Conservation (phyloP, 768 basidiomycete species). For the Leucocoprinus sp. region DNA sequence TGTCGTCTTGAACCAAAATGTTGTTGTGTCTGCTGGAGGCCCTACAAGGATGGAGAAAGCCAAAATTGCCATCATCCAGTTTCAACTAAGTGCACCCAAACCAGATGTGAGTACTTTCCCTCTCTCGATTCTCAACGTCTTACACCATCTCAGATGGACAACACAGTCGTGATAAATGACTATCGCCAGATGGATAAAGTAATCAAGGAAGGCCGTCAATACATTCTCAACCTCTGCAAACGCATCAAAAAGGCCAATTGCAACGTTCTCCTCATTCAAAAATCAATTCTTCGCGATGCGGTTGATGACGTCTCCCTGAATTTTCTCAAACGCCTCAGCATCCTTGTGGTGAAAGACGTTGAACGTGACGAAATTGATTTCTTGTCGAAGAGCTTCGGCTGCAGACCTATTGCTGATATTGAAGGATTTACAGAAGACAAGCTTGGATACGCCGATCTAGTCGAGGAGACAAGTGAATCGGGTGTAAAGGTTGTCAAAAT, state of each 20-base stretch:
- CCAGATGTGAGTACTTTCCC: conserved; percentile 68
- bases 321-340: conserved; percentile 95
- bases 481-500: conserved; percentile 91
- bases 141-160: conserved; percentile 76
- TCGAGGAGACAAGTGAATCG: conserved; percentile 77
- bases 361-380: conserved; percentile 99
- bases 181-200: conserved; percentile 99
- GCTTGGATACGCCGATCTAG: conserved; percentile 90
- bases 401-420: conserved; percentile 95
- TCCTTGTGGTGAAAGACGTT: conserved; percentile 93
- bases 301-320: conserved; percentile 96
- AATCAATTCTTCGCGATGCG: conserved; percentile 98
- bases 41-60: conserved; percentile 96
- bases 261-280: conserved; percentile 98
- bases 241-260: conserved; percentile 99
- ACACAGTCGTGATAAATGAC: conserved; percentile 98
- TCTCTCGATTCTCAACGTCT: conserved; percentile 11
- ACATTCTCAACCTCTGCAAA: conserved; percentile 96
- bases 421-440: conserved; percentile 98
- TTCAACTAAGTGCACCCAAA: conserved; percentile 96
- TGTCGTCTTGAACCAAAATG: conserved; percentile 95
- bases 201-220: conserved; percentile 97
- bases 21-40: conserved; percentile 83
- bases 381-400: conserved; percentile 87
- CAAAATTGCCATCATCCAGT: conserved; percentile 96